These are phyloP conservation scores for Phytopythium chamaehyphon DNA, from an alignment of 352 stramenopile species.

Conservation along the genomic window DNA sequence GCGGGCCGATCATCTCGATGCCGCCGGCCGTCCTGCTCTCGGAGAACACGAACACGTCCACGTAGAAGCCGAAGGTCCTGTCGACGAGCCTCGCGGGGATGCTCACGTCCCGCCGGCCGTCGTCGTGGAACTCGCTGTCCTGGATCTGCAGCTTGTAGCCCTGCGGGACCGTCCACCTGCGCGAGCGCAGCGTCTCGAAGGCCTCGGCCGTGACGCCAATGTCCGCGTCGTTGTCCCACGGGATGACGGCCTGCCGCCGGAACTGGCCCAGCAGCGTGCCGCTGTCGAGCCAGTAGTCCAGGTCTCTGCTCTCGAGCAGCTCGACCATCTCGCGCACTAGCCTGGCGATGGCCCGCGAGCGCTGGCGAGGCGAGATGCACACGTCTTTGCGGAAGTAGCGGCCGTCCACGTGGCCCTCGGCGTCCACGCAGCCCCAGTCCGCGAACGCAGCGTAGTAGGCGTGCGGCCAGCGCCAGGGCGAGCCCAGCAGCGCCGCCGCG, in stretches of 20 bases:
- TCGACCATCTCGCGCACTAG: constrained; percentile 36
- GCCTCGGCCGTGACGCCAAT: constrained; percentile 42
- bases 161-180: constrained; percentile 14
- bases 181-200: constrained; percentile 34
- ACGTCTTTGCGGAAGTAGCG: constrained; percentile 25
- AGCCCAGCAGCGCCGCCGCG: background rate
- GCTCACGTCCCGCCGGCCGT: constrained; percentile 37
- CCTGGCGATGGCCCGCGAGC: constrained; percentile 30
- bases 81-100: constrained; percentile 59
- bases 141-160: constrained; percentile 50
- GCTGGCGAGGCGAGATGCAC: constrained; percentile 35
- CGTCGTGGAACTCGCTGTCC: constrained; percentile 30
- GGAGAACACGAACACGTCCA: constrained; percentile 61
- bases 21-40: constrained; percentile 21
- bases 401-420: constrained; percentile 38
- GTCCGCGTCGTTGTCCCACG: constrained; percentile 52
- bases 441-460: constrained; percentile 2
- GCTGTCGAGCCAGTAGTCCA: constrained; percentile 71
- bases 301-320: constrained; percentile 31
- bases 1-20: constrained; percentile 29
- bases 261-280: constrained; percentile 56
- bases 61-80: constrained; percentile 53
- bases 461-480: constrained; percentile 3
- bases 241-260: constrained; percentile 40
- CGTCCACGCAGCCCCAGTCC: constrained; percentile 22